Conservation (phyloP, 805 yeast species). For the Nakazawaea siamensis region DNA sequence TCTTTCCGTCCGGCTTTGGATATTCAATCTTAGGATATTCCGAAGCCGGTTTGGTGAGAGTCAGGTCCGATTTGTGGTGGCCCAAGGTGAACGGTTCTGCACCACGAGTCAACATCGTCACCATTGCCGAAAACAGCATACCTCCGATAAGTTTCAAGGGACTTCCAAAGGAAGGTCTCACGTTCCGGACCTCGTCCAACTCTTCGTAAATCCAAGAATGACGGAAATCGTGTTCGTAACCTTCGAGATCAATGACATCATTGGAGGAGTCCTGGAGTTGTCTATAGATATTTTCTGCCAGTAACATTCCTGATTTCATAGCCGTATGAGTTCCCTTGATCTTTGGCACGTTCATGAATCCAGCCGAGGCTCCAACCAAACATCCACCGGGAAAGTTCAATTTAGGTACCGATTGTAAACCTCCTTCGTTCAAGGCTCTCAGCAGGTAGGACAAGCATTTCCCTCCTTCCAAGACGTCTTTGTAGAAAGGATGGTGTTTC, state of each 20-base stretch:
- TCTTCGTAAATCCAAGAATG: conserved; percentile 85
- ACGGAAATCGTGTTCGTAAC: conserved; percentile 58
- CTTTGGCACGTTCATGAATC: conserved; percentile 95
- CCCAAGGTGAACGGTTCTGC: conserved; percentile 81
- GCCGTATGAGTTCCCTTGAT: conserved; percentile 98
- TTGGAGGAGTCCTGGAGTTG: conserved; percentile 32
- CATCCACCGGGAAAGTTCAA: conserved; percentile 94
- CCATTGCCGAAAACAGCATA: conserved; percentile 73
- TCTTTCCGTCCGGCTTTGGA: conserved; percentile 92
- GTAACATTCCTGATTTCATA: conserved; percentile 89
- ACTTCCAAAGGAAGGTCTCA: conserved; percentile 82
- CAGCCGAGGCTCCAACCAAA: conserved; percentile 91
- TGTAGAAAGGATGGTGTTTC: conserved; percentile 87
- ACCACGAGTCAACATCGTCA: conserved; percentile 73
- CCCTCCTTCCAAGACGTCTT: conserved; percentile 72
- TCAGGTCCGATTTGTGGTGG: conserved; percentile 64
- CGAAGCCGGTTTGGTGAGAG: conserved; percentile 59
- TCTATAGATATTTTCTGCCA: conserved; percentile 76
- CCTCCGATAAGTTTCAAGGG: conserved; percentile 80
- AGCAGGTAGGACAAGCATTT: conserved; percentile 93
- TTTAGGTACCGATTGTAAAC: conserved; percentile 86
- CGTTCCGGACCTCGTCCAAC: conserved; percentile 75
- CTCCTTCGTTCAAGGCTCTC: conserved; percentile 96
- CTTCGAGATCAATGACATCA: conserved; percentile 38
- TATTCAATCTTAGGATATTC: conserved; percentile 67